Evolutionary conservation across 495 filamentous ascomycete species (phyloP).

Genomic region (Podospora appendiculata): DNA sequence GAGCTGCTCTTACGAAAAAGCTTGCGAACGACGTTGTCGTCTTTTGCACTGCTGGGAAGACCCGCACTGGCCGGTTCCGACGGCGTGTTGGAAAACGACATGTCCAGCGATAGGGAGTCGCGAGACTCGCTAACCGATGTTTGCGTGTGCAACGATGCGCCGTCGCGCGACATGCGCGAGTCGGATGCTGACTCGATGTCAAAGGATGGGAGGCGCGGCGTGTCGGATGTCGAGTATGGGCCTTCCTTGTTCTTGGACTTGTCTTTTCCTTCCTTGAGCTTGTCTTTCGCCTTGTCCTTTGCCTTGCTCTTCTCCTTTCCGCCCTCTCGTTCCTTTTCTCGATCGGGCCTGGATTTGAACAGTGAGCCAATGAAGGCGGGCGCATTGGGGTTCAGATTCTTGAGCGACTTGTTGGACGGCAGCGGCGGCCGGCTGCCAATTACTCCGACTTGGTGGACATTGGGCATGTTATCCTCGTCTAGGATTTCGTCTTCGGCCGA

Average conservation of each 20-base stretch:
- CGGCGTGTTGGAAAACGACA: constrained; percentile 56
- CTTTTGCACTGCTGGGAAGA: constrained; percentile 27
- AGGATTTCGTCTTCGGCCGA: constrained; percentile 44
- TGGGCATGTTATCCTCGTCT: constrained; percentile 33
- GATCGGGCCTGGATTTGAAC: constrained; percentile 34
- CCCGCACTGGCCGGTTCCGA: constrained; percentile 49
- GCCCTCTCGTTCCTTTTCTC: constrained; percentile 22
- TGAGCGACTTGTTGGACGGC: constrained; percentile 31
- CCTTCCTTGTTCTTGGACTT: constrained; percentile 11
- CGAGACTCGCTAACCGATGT: constrained; percentile 61
- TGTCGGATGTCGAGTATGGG: constrained; percentile 9
- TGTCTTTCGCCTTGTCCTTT: constrained; percentile 23
- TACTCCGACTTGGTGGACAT: constrained; percentile 40
- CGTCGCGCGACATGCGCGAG: constrained; percentile 52
- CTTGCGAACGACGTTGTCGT: constrained; percentile 55
- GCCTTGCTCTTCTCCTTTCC: constrained; percentile 21
- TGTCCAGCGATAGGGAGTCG: constrained; percentile 60
- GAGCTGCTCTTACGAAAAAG: constrained; percentile 74
- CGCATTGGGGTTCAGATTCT: constrained; percentile 43
- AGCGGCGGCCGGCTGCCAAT: constrained; percentile 42
- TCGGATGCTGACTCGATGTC: constrained; percentile 50
- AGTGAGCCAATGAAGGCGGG: constrained; percentile 42
- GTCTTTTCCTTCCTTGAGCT: constrained; percentile 15
- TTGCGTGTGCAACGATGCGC: constrained; percentile 46
- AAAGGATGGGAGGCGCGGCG: constrained; percentile 3